Evolutionary conservation across 2,329 filamentous ascomycete species (phyloP).

Genomic region (Ophiostoma tasmaniense): DNA sequence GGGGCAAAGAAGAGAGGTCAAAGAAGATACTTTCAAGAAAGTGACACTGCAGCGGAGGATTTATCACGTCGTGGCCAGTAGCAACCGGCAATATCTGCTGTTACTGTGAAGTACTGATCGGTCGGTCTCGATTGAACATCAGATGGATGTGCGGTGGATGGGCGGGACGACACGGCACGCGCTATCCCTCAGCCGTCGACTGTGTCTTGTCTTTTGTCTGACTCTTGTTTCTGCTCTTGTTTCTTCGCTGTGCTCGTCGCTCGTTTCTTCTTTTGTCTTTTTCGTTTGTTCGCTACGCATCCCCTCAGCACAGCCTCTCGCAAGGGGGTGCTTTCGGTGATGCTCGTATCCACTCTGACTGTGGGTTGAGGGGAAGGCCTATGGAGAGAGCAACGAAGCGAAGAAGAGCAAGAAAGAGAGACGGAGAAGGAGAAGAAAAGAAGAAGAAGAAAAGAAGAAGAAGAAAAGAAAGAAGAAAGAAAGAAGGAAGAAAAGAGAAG

Average conservation of each 20-base stretch:
- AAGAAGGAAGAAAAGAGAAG: background rate
- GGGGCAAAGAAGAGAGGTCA: background rate
- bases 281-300: background rate
- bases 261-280: background rate
- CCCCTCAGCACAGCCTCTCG: slow-evolving; percentile 5
- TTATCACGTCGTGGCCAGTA: background rate
- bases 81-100: no score
- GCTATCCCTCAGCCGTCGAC: background rate
- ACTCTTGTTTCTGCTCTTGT: no score
- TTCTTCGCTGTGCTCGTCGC: no score
- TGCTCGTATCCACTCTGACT: background rate
- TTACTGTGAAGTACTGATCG: no score
- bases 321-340: slow-evolving; percentile 3
- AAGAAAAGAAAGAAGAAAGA: background rate
- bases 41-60: slow-evolving; percentile 2
- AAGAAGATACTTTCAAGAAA: background rate
- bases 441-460: background rate
- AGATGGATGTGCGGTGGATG: background rate
- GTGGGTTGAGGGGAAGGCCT: background rate
- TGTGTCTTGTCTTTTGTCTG: no score
- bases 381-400: no score
- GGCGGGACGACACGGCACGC: background rate
- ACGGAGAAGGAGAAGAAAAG: background rate
- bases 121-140: no score
- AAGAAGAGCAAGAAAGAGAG: background rate